These are phyloP conservation scores for Nannochloropsis oceanica DNA, from an alignment of 108 stramenopile species.

Conservation along the genomic window DNA sequence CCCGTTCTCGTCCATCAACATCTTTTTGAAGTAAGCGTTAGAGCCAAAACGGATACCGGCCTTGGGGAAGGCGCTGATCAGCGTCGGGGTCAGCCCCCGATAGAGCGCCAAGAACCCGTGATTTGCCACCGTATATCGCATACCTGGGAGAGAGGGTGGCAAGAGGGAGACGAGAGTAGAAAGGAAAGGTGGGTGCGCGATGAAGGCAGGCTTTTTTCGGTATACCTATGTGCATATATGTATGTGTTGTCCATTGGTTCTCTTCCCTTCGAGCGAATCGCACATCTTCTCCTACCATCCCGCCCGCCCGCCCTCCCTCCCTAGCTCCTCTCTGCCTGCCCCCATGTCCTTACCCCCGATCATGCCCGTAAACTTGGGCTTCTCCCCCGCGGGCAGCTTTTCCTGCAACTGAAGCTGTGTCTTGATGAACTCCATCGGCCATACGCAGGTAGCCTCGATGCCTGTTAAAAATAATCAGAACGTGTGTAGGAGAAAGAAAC, in stretches of 20 bases:
- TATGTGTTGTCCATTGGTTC: background rate
- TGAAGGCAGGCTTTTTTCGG: too few relatives aligned
- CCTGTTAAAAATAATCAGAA: background rate
- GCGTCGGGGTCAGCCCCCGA: slow-evolving; percentile 71
- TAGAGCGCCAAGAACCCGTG: slow-evolving; percentile 54
- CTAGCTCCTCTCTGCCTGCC: background rate
- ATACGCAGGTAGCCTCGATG: slow-evolving; percentile 46
- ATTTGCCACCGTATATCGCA: slow-evolving; percentile 63
- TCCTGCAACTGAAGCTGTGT: slow-evolving; percentile 30
- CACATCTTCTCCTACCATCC: slow-evolving; percentile 32
- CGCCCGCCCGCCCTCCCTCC: background rate
- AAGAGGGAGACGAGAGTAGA: slow-evolving; percentile 39
- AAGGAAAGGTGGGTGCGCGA: background rate
- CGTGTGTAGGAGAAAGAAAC: background rate
- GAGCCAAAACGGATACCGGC: slow-evolving; percentile 93
- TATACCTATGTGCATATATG: slow-evolving; percentile 50
- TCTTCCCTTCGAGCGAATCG: too few relatives aligned
- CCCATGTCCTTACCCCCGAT: slow-evolving; percentile 3
- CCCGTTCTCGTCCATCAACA: slow-evolving; percentile 60
- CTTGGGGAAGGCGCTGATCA: slow-evolving; percentile 54
- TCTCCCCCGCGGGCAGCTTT: slow-evolving; percentile 33
- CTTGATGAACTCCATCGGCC: slow-evolving; percentile 95
- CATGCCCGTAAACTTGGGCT: slow-evolving; percentile 36
- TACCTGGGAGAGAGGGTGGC: slow-evolving; percentile 33
- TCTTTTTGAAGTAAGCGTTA: slow-evolving; percentile 50